phyloP scores from a whole-genome alignment of 768 basidiomycete genomes.

The Lactarius hatsudake region DNA sequence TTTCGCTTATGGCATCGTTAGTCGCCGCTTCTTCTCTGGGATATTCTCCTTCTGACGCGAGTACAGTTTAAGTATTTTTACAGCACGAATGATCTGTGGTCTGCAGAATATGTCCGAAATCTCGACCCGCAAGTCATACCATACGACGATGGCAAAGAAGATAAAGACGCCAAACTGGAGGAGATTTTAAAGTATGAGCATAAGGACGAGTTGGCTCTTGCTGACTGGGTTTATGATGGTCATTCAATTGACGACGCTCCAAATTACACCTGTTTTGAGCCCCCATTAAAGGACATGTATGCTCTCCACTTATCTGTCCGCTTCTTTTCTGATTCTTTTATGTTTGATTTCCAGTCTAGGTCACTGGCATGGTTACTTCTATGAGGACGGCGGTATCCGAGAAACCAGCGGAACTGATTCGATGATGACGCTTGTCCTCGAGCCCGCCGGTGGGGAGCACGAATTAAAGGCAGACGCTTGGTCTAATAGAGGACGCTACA shows the following conservation, averaged over 20 bases:
- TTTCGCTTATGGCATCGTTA: constrained; percentile 29
- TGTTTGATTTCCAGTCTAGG: constrained; percentile 9
- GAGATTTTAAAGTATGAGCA: neutral
- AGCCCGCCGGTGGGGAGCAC: constrained; percentile 9
- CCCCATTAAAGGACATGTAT: constrained; percentile 17
- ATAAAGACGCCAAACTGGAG: constrained; percentile 9
- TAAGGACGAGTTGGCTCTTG: constrained; percentile 5
- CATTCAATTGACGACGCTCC: constrained; percentile 11
- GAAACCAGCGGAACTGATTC: neutral
- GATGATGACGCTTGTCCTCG: constrained; percentile 18
- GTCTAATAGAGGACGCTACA: constrained; percentile 20
- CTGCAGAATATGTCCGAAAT: constrained; percentile 1
- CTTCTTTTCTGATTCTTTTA: neutral
- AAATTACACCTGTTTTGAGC: neutral
- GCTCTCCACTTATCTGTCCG: neutral
- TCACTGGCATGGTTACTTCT: constrained; percentile 23
- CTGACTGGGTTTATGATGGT: constrained; percentile 18
- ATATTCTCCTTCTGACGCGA: neutral
- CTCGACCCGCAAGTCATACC: neutral
- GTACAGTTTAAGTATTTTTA: constrained; percentile 17
- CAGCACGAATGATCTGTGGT: neutral
- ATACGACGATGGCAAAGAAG: constrained; percentile 10
- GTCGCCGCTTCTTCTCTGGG: neutral
- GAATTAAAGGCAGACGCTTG: constrained; percentile 19
- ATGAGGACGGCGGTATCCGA: neutral